Conservation (phyloP, 805 yeast genomes). For the Kazachstania viticola region DNA sequence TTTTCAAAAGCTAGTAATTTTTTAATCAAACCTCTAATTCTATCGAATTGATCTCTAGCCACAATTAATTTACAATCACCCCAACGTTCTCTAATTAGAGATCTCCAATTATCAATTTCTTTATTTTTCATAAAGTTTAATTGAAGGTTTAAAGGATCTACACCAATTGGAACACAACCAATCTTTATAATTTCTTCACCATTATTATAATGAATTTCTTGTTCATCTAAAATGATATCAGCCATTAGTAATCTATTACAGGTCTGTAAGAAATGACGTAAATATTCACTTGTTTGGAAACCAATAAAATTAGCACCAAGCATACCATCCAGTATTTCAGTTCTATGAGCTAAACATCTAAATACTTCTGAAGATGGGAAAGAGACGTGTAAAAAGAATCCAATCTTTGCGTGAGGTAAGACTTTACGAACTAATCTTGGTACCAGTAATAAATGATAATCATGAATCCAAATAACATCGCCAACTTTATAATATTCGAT, state of each 20-base stretch:
- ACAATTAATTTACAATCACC: constrained; percentile 54
- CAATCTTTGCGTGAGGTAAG: constrained; percentile 77
- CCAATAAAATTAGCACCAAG: constrained; percentile 82
- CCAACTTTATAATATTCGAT: constrained; percentile 55
- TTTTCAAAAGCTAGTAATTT: constrained; percentile 79
- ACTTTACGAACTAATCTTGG: constrained; percentile 70
- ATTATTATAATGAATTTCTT: constrained; percentile 44
- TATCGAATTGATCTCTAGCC: constrained; percentile 79
- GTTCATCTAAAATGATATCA: constrained; percentile 46
- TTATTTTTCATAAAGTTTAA: constrained; percentile 35
- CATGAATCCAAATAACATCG: constrained; percentile 87
- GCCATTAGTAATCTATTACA: constrained; percentile 75
- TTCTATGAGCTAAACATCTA: constrained; percentile 84
- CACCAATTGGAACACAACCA: constrained; percentile 65
- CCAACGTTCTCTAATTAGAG: constrained; percentile 73
- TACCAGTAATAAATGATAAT: constrained; percentile 78
- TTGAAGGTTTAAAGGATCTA: constrained; percentile 52
- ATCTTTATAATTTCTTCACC: constrained; percentile 44
- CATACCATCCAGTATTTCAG: constrained; percentile 63
- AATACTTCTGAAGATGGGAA: constrained; percentile 94
- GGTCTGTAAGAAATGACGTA: constrained; percentile 86
- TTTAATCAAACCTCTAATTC: constrained; percentile 77
- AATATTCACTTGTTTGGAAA: constrained; percentile 88
- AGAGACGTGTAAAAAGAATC: constrained; percentile 84
- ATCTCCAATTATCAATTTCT: constrained; percentile 53